Conservation (phyloP, 2,329 filamentous ascomycete species). For the Aspergillus sp. region DNA sequence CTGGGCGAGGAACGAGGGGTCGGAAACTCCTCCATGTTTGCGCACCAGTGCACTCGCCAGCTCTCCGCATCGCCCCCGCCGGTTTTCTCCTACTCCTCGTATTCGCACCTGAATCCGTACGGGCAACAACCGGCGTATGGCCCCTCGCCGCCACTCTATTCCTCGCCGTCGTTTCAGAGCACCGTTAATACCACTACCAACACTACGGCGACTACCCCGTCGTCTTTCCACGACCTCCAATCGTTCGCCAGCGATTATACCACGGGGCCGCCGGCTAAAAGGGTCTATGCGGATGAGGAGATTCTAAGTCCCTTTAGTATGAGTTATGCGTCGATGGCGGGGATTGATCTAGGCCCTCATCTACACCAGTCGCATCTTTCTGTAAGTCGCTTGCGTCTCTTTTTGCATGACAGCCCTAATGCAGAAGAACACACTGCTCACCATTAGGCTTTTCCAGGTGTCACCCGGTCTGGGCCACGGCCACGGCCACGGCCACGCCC, state of each 20-base stretch:
- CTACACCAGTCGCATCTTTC: constrained; percentile 21
- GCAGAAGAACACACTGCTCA: background rate
- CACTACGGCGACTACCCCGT: constrained; percentile 9
- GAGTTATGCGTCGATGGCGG: constrained; percentile 52
- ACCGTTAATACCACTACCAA: background rate
- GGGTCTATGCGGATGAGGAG: constrained; percentile 45
- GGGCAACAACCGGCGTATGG: constrained; percentile 23
- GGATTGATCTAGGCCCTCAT: constrained; percentile 43
- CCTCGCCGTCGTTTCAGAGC: constrained; percentile 9
- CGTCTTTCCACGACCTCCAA: constrained; percentile 23
- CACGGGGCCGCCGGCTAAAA: constrained; percentile 40
- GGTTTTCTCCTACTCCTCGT: constrained; percentile 46
- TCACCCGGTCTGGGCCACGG: constrained; percentile 1
- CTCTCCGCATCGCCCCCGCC: constrained; percentile 52
- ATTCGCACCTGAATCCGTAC: constrained; percentile 39
- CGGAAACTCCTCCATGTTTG: constrained; percentile 39
- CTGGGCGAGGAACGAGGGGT: constrained; percentile 38
- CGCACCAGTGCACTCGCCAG: constrained; percentile 51
- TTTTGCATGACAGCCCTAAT: constrained; percentile 9
- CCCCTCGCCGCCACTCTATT: constrained; percentile 26
- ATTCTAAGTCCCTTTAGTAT: constrained; percentile 53
- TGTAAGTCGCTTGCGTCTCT: constrained; percentile 35
- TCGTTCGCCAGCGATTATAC: constrained; percentile 31
- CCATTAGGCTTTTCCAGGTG: background rate
- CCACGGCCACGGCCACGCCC: constrained; percentile 22